These are phyloP conservation scores for Clohesyomyces aquaticus DNA, from an alignment of 495 filamentous ascomycete genomes.

Conservation along the genomic window DNA sequence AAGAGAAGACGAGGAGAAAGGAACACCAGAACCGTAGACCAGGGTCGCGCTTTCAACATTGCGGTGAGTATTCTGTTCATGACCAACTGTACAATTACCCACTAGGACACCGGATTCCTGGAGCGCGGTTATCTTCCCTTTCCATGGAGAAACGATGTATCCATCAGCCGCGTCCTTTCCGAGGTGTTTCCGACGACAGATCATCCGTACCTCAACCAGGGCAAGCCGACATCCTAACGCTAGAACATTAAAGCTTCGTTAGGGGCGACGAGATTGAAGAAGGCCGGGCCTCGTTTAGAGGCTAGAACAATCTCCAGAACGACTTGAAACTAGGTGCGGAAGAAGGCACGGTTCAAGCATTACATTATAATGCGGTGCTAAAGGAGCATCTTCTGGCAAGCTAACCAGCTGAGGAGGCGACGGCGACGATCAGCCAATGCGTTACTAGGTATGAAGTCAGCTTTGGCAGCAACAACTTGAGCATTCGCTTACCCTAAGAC, in stretches of 20 bases:
- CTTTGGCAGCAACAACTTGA: not conserved
- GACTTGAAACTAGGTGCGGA: not conserved
- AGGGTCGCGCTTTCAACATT: conserved; percentile 2
- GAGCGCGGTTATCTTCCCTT: not conserved
- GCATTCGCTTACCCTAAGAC: not conserved
- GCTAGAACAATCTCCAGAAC: not conserved
- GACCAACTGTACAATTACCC: not conserved
- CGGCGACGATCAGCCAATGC: not conserved
- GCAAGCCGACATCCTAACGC: not conserved
- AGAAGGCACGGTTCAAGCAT: not conserved
- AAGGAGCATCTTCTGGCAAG: conserved; percentile 1
- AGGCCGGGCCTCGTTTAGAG: not conserved
- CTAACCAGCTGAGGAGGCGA: not conserved
- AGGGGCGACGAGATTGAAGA: not conserved
- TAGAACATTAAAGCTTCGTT: not conserved
- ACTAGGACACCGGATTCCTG: not conserved
- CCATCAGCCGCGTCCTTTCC: not conserved
- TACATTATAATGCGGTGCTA: not conserved
- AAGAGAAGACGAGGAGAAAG: not conserved
- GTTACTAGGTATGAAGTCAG: not conserved
- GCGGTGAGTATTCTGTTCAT: not conserved
- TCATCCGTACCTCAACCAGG: not conserved
- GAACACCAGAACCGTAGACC: not conserved
- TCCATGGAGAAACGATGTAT: not conserved
- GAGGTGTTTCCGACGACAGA: not conserved